Base-by-base conservation (phyloP, 495 filamentous ascomycete species). In the Oleoguttula mirabilis region DNA sequence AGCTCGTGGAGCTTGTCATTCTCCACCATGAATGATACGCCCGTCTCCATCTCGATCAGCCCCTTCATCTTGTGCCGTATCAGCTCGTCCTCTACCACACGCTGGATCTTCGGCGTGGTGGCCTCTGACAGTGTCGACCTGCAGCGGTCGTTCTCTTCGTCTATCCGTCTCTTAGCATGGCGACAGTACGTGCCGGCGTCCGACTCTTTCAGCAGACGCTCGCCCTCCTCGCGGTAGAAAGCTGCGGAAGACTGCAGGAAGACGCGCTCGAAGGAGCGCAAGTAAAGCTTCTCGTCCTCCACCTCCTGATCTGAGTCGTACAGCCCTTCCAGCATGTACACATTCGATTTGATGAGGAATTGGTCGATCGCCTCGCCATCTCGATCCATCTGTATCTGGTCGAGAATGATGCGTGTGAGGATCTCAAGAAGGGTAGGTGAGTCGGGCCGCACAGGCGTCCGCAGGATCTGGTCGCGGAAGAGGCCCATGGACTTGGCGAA, bases 371-470 rank as follows among this genome's bases (percentile, higher is more conserved):
- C 76, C 48, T 96, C 86, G 10, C 88, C 92, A 30, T 84, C 80
- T 21, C 92, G 69, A 54, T 95, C 90, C 72, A 94, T 81, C 35
- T 82, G 79, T 42, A 99, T 80, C 67, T 94, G 82, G 49, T 94
- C 87, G 0, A 96, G 68, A 23, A 94, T 71, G 4, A 94, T 84
- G 4, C 76, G 76, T 50, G 80, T 84, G 19, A 96, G 67, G 12
- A 93, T 67, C 30, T 76, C 69, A 23, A 78, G 77, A 2, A 90
- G 71, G 0, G 55, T 62, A 1, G 60, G 48, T 21, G 70, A 61
- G 12, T 71, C 63, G 7, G 69, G 57, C 0, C 67, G 25, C 3
- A 51, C 15, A 6, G 24, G 56, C 10, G 74, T 67, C 3, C 71
- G 66, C 8, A 99, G 68, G 16, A 96, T 78, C 44, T 81, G 66